Percentiles rank a stretch among this genome's conserved stretches.
phyloP scores from a whole-genome alignment of 2,329 filamentous ascomycete genomes.

The Cordyceps javanica region DNA sequence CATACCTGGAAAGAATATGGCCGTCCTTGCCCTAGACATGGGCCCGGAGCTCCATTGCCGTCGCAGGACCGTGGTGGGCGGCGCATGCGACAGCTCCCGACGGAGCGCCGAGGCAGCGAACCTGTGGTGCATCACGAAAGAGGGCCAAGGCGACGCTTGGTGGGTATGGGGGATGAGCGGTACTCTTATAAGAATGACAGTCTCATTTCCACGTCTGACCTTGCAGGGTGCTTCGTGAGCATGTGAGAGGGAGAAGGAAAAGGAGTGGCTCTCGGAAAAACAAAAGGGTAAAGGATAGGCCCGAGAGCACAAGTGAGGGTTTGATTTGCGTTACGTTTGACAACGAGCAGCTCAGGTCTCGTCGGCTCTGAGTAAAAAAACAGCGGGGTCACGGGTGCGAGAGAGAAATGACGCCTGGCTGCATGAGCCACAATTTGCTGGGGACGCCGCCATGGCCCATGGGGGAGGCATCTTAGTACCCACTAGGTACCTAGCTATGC shows the following conservation, averaged over 20 bases:
- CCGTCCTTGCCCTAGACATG: constrained; percentile 40
- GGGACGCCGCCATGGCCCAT: no score
- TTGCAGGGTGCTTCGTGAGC: not conserved
- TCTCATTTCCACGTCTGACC: constrained; percentile 9
- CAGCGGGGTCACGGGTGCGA: not conserved
- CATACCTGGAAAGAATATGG: constrained; percentile 55
- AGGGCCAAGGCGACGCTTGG: not conserved
- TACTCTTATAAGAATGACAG: constrained; percentile 8
- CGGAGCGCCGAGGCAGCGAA: constrained; percentile 24
- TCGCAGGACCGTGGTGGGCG: constrained; percentile 12
- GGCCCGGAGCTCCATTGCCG: constrained; percentile 26
- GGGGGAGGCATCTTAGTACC: no score
- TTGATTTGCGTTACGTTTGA: constrained; percentile 2
- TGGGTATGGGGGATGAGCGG: not conserved
- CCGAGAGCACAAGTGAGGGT: not conserved
- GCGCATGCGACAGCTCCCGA: constrained; percentile 19
- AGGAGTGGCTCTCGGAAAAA: not conserved
- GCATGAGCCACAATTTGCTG: constrained; percentile 8
- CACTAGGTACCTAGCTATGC: no score
- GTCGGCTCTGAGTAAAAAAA: constrained; percentile 7
- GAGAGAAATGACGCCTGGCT: constrained; percentile 2
- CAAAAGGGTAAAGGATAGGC: not conserved
- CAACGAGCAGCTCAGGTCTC: not conserved
- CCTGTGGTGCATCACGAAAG: constrained; percentile 14
- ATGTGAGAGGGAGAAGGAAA: not conserved